Conservation (phyloP, 2,329 filamentous ascomycete genomes). For the Epichloe bromicola region DNA sequence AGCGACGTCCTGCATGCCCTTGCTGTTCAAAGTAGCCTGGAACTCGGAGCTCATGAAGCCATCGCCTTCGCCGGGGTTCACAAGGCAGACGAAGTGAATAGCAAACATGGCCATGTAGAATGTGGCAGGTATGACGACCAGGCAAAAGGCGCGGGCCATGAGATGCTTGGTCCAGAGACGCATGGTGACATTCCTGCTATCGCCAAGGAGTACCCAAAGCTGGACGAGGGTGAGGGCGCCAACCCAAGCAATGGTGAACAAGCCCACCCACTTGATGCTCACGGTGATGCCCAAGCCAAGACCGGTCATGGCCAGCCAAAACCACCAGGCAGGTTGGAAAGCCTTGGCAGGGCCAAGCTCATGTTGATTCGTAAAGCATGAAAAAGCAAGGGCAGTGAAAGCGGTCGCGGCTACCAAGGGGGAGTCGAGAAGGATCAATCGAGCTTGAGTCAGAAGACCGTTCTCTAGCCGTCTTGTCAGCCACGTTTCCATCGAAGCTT, state of each 20-base stretch:
- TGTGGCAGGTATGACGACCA: slow-evolving; percentile 74
- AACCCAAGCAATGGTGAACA: slow-evolving; percentile 98
- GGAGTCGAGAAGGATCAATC: slow-evolving; percentile 90
- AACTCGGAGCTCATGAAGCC: slow-evolving; percentile 99
- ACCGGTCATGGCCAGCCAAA: slow-evolving; percentile 83
- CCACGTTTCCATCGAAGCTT: background rate
- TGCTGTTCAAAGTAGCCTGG: slow-evolving; percentile 91
- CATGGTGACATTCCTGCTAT: slow-evolving; percentile 71
- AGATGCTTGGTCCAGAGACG: slow-evolving; percentile 90
- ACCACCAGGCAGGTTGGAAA: slow-evolving; percentile 90
- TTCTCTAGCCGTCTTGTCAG: slow-evolving; percentile 54
- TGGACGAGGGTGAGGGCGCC: slow-evolving; percentile 81
- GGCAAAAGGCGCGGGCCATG: slow-evolving; percentile 76
- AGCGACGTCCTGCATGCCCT: slow-evolving; percentile 89
- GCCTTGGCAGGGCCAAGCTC: slow-evolving; percentile 82
- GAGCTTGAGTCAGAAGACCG: slow-evolving; percentile 85
- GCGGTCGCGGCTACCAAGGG: slow-evolving; percentile 83
- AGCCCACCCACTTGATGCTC: slow-evolving; percentile 97
- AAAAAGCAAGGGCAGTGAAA: slow-evolving; percentile 80
- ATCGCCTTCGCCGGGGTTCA: slow-evolving; percentile 92
- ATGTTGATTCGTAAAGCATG: slow-evolving; percentile 91
- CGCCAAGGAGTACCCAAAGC: slow-evolving; percentile 88
- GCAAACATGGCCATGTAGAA: slow-evolving; percentile 98
- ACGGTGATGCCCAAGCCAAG: slow-evolving; percentile 78
- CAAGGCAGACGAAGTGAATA: slow-evolving; percentile 86